A percentile compares a stretch with the other conserved stretches of the same genome.
Evolutionary conservation across 2,329 filamentous ascomycete genomes (phyloP).

Genomic region (Neofusicoccum sp.): DNA sequence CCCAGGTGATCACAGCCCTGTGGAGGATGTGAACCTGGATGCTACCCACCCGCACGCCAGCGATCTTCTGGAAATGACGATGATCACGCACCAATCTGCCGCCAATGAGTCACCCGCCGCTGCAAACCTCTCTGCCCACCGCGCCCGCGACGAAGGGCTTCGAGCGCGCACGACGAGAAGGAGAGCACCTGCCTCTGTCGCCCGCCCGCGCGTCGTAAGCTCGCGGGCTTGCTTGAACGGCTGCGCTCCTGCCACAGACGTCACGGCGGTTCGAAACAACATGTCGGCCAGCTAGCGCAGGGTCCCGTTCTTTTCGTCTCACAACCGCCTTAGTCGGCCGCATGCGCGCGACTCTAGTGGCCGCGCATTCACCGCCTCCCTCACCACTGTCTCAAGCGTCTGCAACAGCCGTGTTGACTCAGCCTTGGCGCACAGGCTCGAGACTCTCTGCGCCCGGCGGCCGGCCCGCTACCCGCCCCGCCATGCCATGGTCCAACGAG

Average conservation of each 20-base stretch:
- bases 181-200: background rate
- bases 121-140: background rate
- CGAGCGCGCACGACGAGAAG: background rate
- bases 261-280: too few relatives aligned
- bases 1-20: conserved; percentile 16
- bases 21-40: conserved; percentile 19
- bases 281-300: background rate
- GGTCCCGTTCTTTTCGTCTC: background rate
- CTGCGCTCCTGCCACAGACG: background rate
- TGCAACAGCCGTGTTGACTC: background rate
- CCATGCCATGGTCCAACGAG: background rate
- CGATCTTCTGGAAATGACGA: conserved; percentile 13
- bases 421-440: background rate
- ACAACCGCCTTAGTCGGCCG: background rate
- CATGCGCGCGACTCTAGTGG: background rate
- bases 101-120: background rate
- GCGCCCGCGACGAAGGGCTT: background rate
- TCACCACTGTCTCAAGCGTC: conserved; percentile 8
- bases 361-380: conserved; percentile 6
- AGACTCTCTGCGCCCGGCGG: background rate
- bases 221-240: background rate
- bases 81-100: conserved; percentile 11
- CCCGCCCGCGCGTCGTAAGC: background rate
- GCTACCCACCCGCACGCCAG: background rate
- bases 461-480: conserved; percentile 8